phyloP scores from a whole-genome alignment of 2,329 filamentous ascomycete species.

The Fusarium buharicum region DNA sequence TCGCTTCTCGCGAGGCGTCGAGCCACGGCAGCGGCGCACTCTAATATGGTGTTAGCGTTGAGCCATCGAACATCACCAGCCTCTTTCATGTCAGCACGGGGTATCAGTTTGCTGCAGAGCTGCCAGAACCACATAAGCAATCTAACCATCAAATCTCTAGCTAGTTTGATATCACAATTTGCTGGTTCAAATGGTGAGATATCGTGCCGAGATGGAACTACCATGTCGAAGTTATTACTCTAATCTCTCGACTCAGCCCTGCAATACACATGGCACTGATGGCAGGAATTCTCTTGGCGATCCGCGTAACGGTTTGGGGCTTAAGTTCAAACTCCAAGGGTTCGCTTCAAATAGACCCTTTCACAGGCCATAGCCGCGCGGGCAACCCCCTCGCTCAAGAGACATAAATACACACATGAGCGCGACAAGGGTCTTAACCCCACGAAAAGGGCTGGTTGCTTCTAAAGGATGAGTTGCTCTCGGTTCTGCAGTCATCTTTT shows the following conservation, averaged over 20 bases:
- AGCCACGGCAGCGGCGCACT: slow-evolving; percentile 30
- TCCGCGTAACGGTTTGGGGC: slow-evolving; percentile 27
- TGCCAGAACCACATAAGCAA: slow-evolving; percentile 4
- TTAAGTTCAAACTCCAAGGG: slow-evolving; percentile 18
- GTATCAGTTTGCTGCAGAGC: slow-evolving; percentile 8
- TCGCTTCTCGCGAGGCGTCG: neutral
- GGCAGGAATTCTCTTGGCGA: slow-evolving; percentile 4
- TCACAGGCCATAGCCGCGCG: slow-evolving; percentile 23
- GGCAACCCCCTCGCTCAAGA: slow-evolving; percentile 21
- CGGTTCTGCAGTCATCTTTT: slow-evolving; percentile 8
- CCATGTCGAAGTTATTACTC: slow-evolving; percentile 9
- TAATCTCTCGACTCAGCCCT: slow-evolving; percentile 29
- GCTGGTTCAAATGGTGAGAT: slow-evolving; percentile 2
- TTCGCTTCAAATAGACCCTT: slow-evolving; percentile 25
- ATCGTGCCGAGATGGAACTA: slow-evolving; percentile 14
- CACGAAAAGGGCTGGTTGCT: slow-evolving; percentile 17
- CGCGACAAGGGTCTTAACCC: slow-evolving; percentile 22
- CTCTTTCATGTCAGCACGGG: slow-evolving; percentile 8
- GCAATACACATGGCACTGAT: slow-evolving; percentile 1
- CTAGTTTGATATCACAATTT: slow-evolving; percentile 19
- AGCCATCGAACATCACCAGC: slow-evolving; percentile 15
- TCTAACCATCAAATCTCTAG: slow-evolving; percentile 1
- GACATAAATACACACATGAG: neutral
- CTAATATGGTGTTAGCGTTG: slow-evolving; percentile 7
- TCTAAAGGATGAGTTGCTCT: slow-evolving; percentile 6